Base-by-base conservation (phyloP, 495 filamentous ascomycete genomes). In the Talaromyces liani region DNA sequence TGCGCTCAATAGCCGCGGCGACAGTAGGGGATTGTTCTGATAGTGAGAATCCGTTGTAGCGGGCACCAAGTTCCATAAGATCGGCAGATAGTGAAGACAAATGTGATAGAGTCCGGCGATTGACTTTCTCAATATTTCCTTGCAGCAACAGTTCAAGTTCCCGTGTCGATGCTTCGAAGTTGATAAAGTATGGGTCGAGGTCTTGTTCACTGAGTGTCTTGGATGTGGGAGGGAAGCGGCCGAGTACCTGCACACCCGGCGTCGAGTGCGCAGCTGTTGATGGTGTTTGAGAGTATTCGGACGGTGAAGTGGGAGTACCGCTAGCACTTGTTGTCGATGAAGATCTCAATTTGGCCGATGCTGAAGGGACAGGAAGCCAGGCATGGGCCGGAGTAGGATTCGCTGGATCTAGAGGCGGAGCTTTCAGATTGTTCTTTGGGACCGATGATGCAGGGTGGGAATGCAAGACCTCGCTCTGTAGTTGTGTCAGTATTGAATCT, bases 11-110 rank as follows among this genome's bases (percentile, higher is more conserved):
- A 3, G 94, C 93, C 4, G 92, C 87, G n/a, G 91, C 89, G 4
- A 98, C 87, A 2, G 90, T 89, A 3, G 88, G 85, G 3, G 90
- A 91, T 63, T 90, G 90, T 74, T 98, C 95, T 0, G 92, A 96
- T 0, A 98, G 79, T 0, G 94, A 94, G 72, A 98, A 98, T n/a
- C 89, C 95, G 69, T 98, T 98, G 73, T 93, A 97, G 29, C 91
- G 82, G 16, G 92, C 93, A 29, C 94, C 94, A 3, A 98, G 82
- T 68, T 98, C 94, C 64, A 91, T 90, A 45, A 98, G 82, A 69
- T 98, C 94, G 1, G 91, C 82, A n/a, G 88, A 90, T 53, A 96
- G 75, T 2, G 87, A 84, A 12, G 89, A 88, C 2, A 96, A 72
- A 68, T 98, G 94, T 41, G 85, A 88, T 4, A 98, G 74, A 9